phyloP scores from a whole-genome alignment of 139 green algal genomes.

The Closterium sp. region DNA sequence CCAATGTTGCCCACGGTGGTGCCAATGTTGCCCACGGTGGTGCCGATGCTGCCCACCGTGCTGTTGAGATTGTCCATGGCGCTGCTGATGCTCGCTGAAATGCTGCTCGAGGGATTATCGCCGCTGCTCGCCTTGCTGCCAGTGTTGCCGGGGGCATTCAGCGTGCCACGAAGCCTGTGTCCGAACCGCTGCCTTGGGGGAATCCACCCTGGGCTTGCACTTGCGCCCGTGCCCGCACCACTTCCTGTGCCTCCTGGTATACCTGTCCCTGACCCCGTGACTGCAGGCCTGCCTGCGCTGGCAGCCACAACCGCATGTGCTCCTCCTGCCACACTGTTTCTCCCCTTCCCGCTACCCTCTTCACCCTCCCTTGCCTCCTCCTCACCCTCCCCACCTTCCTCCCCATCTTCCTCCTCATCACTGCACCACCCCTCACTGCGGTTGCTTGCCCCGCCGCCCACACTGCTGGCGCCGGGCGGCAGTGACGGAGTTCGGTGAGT shows the following conservation, averaged over 20 bases:
- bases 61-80: background rate
- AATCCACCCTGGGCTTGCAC: background rate
- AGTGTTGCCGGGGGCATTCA: background rate
- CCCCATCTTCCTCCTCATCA: background rate
- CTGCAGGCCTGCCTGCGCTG: background rate
- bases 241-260: background rate
- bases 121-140: no score
- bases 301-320: background rate
- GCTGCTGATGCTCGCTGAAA: background rate
- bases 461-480: background rate
- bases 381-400: background rate
- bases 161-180: background rate
- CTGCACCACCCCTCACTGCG: background rate
- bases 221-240: background rate
- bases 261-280: background rate
- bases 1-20: background rate
- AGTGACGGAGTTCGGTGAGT: background rate
- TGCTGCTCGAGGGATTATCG: no score
- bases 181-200: no score
- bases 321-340: background rate
- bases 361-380: background rate
- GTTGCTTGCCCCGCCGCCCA: background rate
- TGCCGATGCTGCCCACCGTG: background rate
- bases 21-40: background rate
- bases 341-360: background rate